Evolutionary conservation across 164 flowering plant genomes (phyloP).

Genomic region (Stephania cephalantha): DNA sequence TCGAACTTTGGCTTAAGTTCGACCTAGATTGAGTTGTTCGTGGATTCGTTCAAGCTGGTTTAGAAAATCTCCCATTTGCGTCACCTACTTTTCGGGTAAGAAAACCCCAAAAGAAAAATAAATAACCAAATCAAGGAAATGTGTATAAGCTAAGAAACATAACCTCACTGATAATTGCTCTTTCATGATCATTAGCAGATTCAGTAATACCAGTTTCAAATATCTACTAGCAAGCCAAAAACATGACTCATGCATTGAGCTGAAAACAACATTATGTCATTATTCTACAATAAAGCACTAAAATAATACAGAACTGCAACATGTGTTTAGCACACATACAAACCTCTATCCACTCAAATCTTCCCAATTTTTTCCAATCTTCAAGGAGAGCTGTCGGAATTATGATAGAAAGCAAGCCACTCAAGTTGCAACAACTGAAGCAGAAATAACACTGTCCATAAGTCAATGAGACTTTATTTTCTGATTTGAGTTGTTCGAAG

Average conservation of each 20-base stretch:
- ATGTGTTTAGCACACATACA: slow-evolving; percentile 13
- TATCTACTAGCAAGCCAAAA: slow-evolving; percentile 35
- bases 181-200: slow-evolving; percentile 28
- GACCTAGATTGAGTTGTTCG: too few relatives aligned
- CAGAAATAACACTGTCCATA: slow-evolving; percentile 5
- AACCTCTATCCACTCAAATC: slow-evolving; percentile 97
- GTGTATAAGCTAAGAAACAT: slow-evolving; percentile 6
- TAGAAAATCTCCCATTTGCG: too few relatives aligned
- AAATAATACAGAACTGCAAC: neutral
- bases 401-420: slow-evolving; percentile 95
- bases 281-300: neutral
- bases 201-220: slow-evolving; percentile 94
- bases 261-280: neutral
- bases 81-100: too few relatives aligned
- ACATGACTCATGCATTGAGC: neutral
- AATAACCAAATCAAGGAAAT: neutral
- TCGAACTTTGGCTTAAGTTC: too few relatives aligned
- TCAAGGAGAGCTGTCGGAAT: slow-evolving; percentile 71
- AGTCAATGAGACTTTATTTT: neutral
- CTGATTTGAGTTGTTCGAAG: too few relatives aligned
- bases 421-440: slow-evolving; percentile 92
- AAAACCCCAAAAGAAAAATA: neutral
- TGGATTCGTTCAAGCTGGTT: too few relatives aligned
- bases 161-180: slow-evolving; percentile 71
- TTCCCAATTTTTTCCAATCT: slow-evolving; percentile 76